These are phyloP conservation scores for Cenchrus americanus DNA, from an alignment of 176 grass and related monocot genomes.

Conservation along the genomic window DNA sequence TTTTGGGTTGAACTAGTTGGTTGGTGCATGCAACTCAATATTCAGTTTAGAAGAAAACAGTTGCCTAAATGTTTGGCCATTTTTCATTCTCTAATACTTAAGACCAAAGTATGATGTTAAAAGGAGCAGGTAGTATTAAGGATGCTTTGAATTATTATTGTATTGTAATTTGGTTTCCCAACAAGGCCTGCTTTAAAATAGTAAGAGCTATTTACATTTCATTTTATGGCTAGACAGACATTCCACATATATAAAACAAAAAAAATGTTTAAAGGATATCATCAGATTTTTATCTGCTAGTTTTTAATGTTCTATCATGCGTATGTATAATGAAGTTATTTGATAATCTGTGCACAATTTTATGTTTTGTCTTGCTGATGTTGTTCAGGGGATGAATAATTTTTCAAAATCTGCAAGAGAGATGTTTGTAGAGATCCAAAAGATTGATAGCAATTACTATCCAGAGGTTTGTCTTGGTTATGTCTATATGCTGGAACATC, in stretches of 20 bases:
- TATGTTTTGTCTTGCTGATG: constrained; percentile 39
- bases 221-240: constrained; percentile 2
- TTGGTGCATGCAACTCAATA: too few species aligned
- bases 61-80: constrained; percentile 36
- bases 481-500: constrained; percentile 10
- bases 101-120: constrained; percentile 20
- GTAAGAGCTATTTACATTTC: not conserved
- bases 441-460: constrained; percentile 95
- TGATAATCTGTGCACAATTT: constrained; percentile 2
- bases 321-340: constrained; percentile 31
- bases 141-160: constrained; percentile 17
- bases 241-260: constrained; percentile 35
- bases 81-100: constrained; percentile 22
- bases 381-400: constrained; percentile 69
- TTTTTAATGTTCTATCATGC: not conserved
- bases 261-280: not conserved
- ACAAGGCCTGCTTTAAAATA: constrained; percentile 1
- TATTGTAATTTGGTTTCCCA: constrained; percentile 32
- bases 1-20: too few species aligned
- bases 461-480: constrained; percentile 69
- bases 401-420: constrained; percentile 89
- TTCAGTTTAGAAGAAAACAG: constrained; percentile 25
- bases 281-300: too few species aligned
- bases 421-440: constrained; percentile 88
- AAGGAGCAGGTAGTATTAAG: constrained; percentile 28